Evolutionary conservation across 352 stramenopile genomes (phyloP).

Genomic region (Phytophthora rubi): DNA sequence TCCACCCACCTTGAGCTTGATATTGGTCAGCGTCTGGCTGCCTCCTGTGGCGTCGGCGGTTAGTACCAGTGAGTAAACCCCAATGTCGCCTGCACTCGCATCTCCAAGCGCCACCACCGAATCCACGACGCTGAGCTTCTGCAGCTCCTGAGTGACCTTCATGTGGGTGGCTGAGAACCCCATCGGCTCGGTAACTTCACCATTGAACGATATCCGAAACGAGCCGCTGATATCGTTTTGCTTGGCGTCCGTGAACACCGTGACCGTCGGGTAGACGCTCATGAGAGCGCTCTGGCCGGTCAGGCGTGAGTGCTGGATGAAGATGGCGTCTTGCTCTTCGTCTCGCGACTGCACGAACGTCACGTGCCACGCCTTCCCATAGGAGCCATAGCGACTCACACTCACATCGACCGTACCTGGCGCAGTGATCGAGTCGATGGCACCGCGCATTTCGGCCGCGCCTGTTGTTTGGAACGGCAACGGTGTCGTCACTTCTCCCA

Average conservation of each 20-base stretch:
- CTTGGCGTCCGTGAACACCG: constrained; percentile 64
- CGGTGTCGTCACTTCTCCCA: constrained; percentile 70
- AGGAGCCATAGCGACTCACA: constrained; percentile 59
- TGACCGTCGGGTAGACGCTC: constrained; percentile 70
- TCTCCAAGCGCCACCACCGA: constrained; percentile 69
- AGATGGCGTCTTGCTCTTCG: constrained; percentile 70
- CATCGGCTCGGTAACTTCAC: constrained; percentile 61
- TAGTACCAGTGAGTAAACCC: constrained; percentile 66
- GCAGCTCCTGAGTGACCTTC: constrained; percentile 74
- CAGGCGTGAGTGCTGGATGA: constrained; percentile 74
- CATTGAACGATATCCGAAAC: constrained; percentile 64
- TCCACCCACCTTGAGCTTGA: constrained; percentile 44
- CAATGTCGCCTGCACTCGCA: constrained; percentile 47
- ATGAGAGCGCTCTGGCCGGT: constrained; percentile 76
- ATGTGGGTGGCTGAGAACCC: constrained; percentile 65
- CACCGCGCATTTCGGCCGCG: constrained; percentile 79
- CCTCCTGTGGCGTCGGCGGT: constrained; percentile 42
- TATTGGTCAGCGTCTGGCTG: constrained; percentile 44
- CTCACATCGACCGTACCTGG: constrained; percentile 87
- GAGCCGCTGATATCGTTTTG: constrained; percentile 68
- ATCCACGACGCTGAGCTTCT: constrained; percentile 67
- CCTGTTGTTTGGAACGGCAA: constrained; percentile 83
- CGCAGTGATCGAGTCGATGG: constrained; percentile 88
- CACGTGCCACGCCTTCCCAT: constrained; percentile 90
- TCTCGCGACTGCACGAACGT: constrained; percentile 84